Base-by-base conservation (phyloP, 176 grass and related monocot species). In the Oropetium thomaeum region DNA sequence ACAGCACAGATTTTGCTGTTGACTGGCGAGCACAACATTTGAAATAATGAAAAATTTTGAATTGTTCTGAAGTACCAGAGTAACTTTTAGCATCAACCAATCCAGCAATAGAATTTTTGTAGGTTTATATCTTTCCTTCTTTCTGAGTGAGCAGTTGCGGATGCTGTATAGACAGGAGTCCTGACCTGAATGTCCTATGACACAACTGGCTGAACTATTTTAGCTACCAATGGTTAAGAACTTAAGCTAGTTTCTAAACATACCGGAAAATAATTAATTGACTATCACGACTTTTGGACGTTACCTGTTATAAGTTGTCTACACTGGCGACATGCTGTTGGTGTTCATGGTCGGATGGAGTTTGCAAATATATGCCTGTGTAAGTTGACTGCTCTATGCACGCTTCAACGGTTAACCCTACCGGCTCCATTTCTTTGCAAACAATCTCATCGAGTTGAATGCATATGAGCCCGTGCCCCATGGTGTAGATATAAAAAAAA, bases 1-100 rank as follows among this genome's bases (percentile, higher is more conserved):
- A 75, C 31, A 48, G 4, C 23, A 65, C 55, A 40, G 76, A 88
- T 84, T 88, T 88, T 70, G 81, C 76, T 5, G 86, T 88, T 70
- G 86, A 88, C 30, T 88, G 86, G 86, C 84, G 81, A 80, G 86
- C 86, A 5, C 86, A 88, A 0, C 81, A 88, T 80, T 57, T 88
- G 81, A 80, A 88, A 84, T 88, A 63, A 88, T 35, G 29, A 7
- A 20, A 68, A 69, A 13, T 58, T 35, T 17, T 76, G 13, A 17
- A 61, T 37, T 29, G 34, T 55, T 8, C 16, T 30, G 16, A 32
- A 47, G 29, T 14, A 66, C 49, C 15, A 73, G 8, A 59, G 38
- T n/a, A 79, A 59, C 5, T 48, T 43, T 39, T 40, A 65, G 38
- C 57, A 19, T 43, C 15, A 2, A 5, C 34, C 15, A 45, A 45